These are phyloP conservation scores for Xylogone sp. DNA, from an alignment of 2,329 filamentous ascomycete species.

Conservation along the genomic window DNA sequence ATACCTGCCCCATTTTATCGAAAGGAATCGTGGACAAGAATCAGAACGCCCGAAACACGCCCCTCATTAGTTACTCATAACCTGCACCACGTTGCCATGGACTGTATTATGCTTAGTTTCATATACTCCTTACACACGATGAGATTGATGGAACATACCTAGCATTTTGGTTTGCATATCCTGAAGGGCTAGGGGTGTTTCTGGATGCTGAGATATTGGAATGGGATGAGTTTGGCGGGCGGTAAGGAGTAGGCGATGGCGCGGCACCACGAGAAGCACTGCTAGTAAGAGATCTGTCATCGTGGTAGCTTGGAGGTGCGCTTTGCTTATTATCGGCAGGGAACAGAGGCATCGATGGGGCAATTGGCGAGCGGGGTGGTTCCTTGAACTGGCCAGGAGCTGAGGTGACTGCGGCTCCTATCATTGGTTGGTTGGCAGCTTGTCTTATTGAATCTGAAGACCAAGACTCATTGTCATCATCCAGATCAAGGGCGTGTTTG, in stretches of 20 bases:
- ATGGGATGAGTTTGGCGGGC: conserved; percentile 28
- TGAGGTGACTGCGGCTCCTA: conserved; percentile 27
- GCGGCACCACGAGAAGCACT: conserved; percentile 21
- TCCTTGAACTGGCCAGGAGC: conserved; percentile 23
- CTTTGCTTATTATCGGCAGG: conserved; percentile 33
- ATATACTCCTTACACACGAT: background rate
- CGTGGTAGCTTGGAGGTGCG: conserved; percentile 27
- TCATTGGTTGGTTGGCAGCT: conserved; percentile 31
- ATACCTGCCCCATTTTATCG: background rate
- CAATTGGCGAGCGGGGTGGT: conserved; percentile 41
- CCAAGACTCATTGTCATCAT: conserved; percentile 69
- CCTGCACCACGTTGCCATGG: conserved; percentile 55
- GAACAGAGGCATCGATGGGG: conserved; percentile 49
- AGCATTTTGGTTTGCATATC: conserved; percentile 37
- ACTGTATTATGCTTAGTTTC: conserved; percentile 31
- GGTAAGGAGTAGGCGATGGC: conserved; percentile 17
- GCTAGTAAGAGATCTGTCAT: conserved; percentile 18
- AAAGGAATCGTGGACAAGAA: background rate
- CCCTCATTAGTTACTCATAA: conserved; percentile 44
- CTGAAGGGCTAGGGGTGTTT: conserved; percentile 37
- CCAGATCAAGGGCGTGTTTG: conserved; percentile 58
- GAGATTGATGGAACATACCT: conserved; percentile 30
- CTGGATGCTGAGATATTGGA: conserved; percentile 33
- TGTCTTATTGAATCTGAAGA: conserved; percentile 53
- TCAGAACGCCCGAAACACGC: conserved; percentile 21